Evolutionary conservation across 1,284 basidiomycete genomes (phyloP), one percentile per base, ranked within the genome.

Genomic region (Somion occarium): DNA sequence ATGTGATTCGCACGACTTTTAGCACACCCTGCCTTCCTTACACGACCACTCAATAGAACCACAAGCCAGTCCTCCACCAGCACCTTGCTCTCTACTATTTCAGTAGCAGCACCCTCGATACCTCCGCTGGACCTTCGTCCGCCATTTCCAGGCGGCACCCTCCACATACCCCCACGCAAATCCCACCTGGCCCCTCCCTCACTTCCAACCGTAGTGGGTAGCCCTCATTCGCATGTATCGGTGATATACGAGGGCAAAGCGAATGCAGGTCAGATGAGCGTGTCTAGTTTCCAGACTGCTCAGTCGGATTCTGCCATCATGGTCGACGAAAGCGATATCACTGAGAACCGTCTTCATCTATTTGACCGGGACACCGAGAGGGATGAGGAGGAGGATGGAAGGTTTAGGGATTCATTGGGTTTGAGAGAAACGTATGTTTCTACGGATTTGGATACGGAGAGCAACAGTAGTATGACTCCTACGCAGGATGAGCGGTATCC

Each of bases 271-370:
- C 78, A 76, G 1, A 65, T 76, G 30, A 75, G 76, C 53, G 76
- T 79, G 2, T 78, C 75, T 25, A 84, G 82, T 59, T 85, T 82
- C 59, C 72, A 80, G 38, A 85, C 83, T 5, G 82, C 83, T 3
- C 69, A 64, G 1, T 72, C 74, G 7, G 62, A 61, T 30, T 53
- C 51, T 34, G 56, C 54, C 30, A 54, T 60, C 15, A 52, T 53
- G 37, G 51, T 44, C 5, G 51, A 52, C n/a, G n/a, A n/a, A 11
- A 23, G 48, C 23, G 51, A 52, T 43, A 25, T 37, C 11, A 37
- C 34, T n/a, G n/a, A 11, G 34, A n/a, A n/a, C n/a, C n/a, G n/a
- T n/a, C n/a, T n/a, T n/a, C n/a, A n/a, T n/a, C n/a, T n/a, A n/a
- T n/a, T n/a, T n/a, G n/a, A n/a, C n/a, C n/a, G n/a, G n/a, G n/a